Evolutionary conservation across 495 filamentous ascomycete species (phyloP).

Genomic region (Podospora pseudoanserina): DNA sequence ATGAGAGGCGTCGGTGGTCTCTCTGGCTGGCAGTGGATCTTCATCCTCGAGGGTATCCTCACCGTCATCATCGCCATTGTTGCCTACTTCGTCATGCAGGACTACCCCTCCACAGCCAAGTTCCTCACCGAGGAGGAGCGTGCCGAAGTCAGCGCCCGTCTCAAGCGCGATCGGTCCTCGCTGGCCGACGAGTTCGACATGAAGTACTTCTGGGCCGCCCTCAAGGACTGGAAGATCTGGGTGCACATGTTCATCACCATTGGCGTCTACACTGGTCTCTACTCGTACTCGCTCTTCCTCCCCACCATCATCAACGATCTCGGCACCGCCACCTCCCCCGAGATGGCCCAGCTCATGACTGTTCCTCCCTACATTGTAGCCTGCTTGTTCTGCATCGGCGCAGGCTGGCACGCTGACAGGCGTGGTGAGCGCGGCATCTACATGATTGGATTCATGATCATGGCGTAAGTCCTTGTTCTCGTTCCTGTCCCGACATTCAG

Average conservation of each 20-base stretch:
- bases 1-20: slow-evolving; percentile 64
- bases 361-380: slow-evolving; percentile 58
- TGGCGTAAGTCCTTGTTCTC: slow-evolving; percentile 28
- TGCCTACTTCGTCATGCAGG: slow-evolving; percentile 69
- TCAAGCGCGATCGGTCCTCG: slow-evolving; percentile 67
- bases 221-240: slow-evolving; percentile 81
- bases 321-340: slow-evolving; percentile 46
- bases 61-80: slow-evolving; percentile 55
- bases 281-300: slow-evolving; percentile 66
- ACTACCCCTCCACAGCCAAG: slow-evolving; percentile 73
- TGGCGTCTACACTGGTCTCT: slow-evolving; percentile 54
- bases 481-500: background rate
- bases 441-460: slow-evolving; percentile 53
- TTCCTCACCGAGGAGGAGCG: slow-evolving; percentile 67
- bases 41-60: slow-evolving; percentile 64
- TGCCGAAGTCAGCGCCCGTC: slow-evolving; percentile 59
- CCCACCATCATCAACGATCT: slow-evolving; percentile 61
- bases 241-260: slow-evolving; percentile 50
- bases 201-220: slow-evolving; percentile 63
- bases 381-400: slow-evolving; percentile 46
- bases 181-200: slow-evolving; percentile 75
- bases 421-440: slow-evolving; percentile 50
- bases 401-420: slow-evolving; percentile 53
- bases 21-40: slow-evolving; percentile 74
- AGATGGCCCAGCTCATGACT: slow-evolving; percentile 57